Percentiles rank a stretch among this genome's conserved stretches.
These are phyloP conservation scores for Eucalyptus tenuipes DNA, from an alignment of 345 rosid species.

Conservation along the genomic window DNA sequence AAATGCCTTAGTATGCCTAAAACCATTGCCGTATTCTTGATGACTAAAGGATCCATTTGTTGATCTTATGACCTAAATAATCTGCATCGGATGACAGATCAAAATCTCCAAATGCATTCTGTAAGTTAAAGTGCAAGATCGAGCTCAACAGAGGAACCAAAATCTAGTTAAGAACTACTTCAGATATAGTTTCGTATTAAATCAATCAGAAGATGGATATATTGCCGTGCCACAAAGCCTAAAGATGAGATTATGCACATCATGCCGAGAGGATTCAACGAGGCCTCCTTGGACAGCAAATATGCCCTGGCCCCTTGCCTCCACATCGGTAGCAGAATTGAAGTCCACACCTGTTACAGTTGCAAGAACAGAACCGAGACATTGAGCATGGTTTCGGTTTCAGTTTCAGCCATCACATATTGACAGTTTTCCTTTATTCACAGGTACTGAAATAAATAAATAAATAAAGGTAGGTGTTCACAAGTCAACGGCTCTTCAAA, in stretches of 20 bases:
- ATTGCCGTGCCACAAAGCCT: neutral
- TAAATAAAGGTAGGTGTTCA: neutral
- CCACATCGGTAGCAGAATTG: slow-evolving; percentile 35
- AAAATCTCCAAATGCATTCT: neutral
- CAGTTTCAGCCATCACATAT: neutral
- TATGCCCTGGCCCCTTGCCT: neutral
- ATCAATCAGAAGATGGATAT: slow-evolving; percentile 11
- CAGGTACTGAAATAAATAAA: neutral
- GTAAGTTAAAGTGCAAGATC: neutral
- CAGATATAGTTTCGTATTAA: neutral
- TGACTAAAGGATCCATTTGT: neutral
- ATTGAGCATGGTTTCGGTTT: neutral
- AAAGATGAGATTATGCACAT: neutral
- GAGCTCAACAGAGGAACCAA: neutral
- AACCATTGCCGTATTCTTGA: neutral
- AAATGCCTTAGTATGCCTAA: neutral
- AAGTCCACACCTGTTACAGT: slow-evolving; percentile 20
- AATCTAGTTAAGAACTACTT: neutral
- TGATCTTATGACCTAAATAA: neutral
- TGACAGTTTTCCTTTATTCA: neutral
- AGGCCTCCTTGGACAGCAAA: slow-evolving; percentile 2
- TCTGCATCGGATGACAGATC: neutral
- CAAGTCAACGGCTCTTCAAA: neutral
- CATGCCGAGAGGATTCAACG: neutral
- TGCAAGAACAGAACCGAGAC: neutral